Percentiles rank a stretch among this genome's conserved stretches.
These are phyloP conservation scores for Alternaria postmessia DNA, from an alignment of 2,329 filamentous ascomycete species.

Conservation along the genomic window DNA sequence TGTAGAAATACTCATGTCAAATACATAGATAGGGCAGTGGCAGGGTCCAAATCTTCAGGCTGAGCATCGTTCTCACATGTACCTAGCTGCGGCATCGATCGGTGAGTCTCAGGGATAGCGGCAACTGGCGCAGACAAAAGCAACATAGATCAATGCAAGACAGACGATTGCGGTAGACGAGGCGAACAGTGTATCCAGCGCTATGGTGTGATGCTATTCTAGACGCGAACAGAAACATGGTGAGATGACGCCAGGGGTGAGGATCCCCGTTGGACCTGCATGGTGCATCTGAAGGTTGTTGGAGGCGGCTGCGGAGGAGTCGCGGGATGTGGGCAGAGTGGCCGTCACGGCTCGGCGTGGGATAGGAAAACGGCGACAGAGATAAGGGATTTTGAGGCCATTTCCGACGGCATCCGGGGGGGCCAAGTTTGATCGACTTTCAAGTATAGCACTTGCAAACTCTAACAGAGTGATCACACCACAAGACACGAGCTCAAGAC, in stretches of 20 bases:
- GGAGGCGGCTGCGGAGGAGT: slow-evolving; percentile 10
- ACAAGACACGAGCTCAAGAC: not conserved
- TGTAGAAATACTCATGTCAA: slow-evolving; percentile 10
- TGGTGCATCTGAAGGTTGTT: slow-evolving; percentile 2
- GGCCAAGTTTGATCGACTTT: not conserved
- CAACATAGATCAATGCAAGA: slow-evolving; percentile 11
- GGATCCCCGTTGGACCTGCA: slow-evolving; percentile 9
- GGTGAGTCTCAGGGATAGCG: slow-evolving; percentile 13
- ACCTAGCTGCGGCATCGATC: not conserved
- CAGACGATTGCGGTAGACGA: slow-evolving; percentile 12
- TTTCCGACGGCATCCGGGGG: not conserved
- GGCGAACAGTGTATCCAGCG: slow-evolving; percentile 10
- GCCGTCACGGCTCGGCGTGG: slow-evolving; percentile 9
- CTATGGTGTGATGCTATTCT: slow-evolving; percentile 7
- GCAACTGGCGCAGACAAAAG: slow-evolving; percentile 9
- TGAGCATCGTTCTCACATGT: not conserved
- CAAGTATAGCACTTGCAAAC: not conserved
- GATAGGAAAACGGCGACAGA: not conserved
- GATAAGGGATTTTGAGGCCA: slow-evolving; percentile 3
- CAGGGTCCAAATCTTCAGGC: slow-evolving; percentile 6
- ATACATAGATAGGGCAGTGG: slow-evolving; percentile 11
- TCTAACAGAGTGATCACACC: slow-evolving; percentile 2
- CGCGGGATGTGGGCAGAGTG: slow-evolving; percentile 9
- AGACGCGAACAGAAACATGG: slow-evolving; percentile 6
- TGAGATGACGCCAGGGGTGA: slow-evolving; percentile 6